Conservation (phyloP, 164 flowering plant genomes). For the Magnolia changhungtana region DNA sequence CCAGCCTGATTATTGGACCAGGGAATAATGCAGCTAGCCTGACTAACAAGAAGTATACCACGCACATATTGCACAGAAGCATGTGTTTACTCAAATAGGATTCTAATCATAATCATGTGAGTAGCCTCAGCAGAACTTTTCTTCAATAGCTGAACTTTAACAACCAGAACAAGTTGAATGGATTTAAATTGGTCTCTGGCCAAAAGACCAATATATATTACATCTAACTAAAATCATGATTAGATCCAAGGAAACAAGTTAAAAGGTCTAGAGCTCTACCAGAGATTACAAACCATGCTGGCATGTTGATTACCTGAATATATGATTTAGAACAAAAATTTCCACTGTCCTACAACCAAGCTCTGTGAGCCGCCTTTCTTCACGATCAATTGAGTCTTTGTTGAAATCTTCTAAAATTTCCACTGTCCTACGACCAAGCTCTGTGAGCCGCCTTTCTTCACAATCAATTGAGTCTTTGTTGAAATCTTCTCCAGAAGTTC, state of each 20-base stretch:
- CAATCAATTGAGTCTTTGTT: conserved; percentile 94
- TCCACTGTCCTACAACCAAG: conserved; percentile 94
- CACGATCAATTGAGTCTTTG: conserved; percentile 93
- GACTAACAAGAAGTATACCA: too few species aligned
- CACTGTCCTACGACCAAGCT: conserved; percentile 89
- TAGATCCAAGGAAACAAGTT: background rate
- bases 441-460: conserved; percentile 96
- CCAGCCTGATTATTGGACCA: too few species aligned
- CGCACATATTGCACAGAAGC: too few species aligned
- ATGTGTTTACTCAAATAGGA: too few species aligned
- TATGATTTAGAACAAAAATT: conserved; percentile 87
- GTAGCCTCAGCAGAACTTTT: too few species aligned
- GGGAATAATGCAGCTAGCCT: too few species aligned
- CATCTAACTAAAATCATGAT: background rate
- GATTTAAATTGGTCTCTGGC: background rate
- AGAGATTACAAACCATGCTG: background rate
- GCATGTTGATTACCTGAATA: conserved; percentile 61
- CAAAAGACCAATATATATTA: background rate
- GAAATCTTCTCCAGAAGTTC: too few species aligned
- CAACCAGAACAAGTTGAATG: too few species aligned
- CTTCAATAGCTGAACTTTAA: too few species aligned
- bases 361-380: conserved; percentile 95
- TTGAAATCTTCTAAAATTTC: conserved; percentile 89
- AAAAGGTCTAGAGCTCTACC: background rate
- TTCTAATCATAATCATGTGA: too few species aligned